Evolutionary conservation across 1,284 basidiomycete species (phyloP), one percentile per base, ranked within the genome.

Genomic region (Malassezia cuniculi): DNA sequence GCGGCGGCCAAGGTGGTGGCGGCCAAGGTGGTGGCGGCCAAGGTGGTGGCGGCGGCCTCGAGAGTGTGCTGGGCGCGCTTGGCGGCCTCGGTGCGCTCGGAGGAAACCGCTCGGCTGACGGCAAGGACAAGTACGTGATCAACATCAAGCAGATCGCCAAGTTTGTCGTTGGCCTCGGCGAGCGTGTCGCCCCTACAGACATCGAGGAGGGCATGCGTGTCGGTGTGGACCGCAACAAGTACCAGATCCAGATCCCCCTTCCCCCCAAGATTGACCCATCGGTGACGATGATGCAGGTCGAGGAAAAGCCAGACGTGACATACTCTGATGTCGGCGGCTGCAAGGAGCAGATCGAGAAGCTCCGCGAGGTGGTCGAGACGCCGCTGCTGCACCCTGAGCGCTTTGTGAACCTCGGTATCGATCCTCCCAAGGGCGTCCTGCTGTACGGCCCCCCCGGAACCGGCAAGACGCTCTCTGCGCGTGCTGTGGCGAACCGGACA

Each of bases 241-340:
- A 99, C 69, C 89, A 95, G 70, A 97, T 99, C 54, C 86, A 94
- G 71, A 95, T 99, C 52, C 93, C 93, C n/a, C 71, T 97, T n/a
- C 93, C 93, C 29, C 93, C 93, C 26, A 94, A 93, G 73, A 99
- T 99, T 55, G 93, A 99, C 69, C 87, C 93, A 3, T 93, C 87
- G 0, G 93, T 99, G 4, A 97, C 93, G 11, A 95, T 97, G 90
- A 99, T 99, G 93, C 90, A 97, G 70, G 90, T 97, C 31, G 90
- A 97, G 69, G 90, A 97, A 71, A 90, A 95, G 69, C 90, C 90
- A 1, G 90, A 95, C 60, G 86, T 97, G 34, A 95, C 90, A 2
- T 97, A 97, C 68, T 86, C 87, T 7, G 93, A 97, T 61, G 78
- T 99, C 40, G 93, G 93, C 54, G 93, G 93, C 7, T 95, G 93